These are phyloP conservation scores for Huntiella bhutanensis DNA, from an alignment of 2,329 filamentous ascomycete species.

Conservation along the genomic window DNA sequence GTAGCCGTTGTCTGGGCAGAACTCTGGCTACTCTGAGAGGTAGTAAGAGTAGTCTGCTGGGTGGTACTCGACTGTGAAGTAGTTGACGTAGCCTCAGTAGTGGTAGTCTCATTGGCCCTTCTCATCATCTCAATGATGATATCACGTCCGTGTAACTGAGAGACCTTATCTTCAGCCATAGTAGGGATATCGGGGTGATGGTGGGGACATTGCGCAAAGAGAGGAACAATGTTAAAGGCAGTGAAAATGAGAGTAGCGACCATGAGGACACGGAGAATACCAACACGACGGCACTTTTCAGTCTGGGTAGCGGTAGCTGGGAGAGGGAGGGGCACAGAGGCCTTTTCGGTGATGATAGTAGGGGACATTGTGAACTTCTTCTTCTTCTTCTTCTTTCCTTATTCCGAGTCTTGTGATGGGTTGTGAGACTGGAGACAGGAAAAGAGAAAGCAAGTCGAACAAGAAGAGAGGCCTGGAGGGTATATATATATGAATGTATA, in stretches of 20 bases:
- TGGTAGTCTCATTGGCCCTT: too few relatives aligned
- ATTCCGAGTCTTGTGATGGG: background rate
- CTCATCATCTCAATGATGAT: too few relatives aligned
- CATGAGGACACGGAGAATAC: too few relatives aligned
- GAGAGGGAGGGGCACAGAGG: slow-evolving; percentile 4
- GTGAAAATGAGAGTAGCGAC: background rate
- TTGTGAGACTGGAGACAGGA: background rate
- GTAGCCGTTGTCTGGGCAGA: background rate
- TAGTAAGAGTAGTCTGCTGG: background rate
- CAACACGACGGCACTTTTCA: too few relatives aligned
- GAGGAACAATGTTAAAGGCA: background rate
- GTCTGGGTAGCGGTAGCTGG: slow-evolving; percentile 3
- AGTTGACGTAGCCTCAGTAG: too few relatives aligned
- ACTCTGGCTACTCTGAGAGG: background rate
- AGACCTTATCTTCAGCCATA: too few relatives aligned
- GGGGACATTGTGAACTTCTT: too few relatives aligned
- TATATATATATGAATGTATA: slow-evolving; percentile 2
- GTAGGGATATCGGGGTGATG: background rate
- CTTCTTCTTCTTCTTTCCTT: too few relatives aligned
- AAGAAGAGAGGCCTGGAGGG: background rate
- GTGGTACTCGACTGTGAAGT: background rate
- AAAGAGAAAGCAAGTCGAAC: background rate
- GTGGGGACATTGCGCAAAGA: slow-evolving; percentile 1
- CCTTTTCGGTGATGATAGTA: slow-evolving; percentile 5
- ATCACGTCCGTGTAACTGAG: too few relatives aligned